phyloP scores from a whole-genome alignment of 345 rosid species.

The Tarenaya hassleriana region DNA sequence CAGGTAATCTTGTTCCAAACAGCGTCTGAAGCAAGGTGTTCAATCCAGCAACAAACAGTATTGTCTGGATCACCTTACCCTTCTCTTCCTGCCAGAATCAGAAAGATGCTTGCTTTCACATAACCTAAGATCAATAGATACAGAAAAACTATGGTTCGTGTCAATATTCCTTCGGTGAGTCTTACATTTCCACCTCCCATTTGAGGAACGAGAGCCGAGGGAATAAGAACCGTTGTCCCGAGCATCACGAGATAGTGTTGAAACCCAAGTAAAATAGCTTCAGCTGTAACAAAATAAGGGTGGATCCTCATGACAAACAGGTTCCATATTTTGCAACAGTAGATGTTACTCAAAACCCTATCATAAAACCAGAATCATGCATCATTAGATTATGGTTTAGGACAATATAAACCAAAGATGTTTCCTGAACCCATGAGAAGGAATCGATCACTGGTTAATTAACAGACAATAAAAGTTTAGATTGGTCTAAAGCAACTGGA shows the following conservation, averaged over 20 bases:
- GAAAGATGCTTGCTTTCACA: not conserved
- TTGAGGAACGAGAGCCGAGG: constrained; percentile 93
- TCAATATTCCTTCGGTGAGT: not conserved
- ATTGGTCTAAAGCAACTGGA: constrained; percentile 12
- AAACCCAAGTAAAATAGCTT: constrained; percentile 89
- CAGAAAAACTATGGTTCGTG: not conserved
- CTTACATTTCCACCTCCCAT: constrained; percentile 99
- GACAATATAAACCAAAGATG: constrained; percentile 9
- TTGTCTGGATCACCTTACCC: constrained; percentile 86
- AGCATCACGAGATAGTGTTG: constrained; percentile 97
- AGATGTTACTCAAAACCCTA: not conserved
- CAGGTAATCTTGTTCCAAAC: constrained; percentile 90
- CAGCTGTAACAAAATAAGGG: constrained; percentile 45
- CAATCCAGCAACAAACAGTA: constrained; percentile 93
- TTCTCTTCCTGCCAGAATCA: constrained; percentile 68
- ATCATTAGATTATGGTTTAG: not conserved
- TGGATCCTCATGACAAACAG: constrained; percentile 10
- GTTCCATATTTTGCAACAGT: not conserved
- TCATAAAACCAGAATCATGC: not conserved
- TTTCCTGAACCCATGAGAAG: not conserved
- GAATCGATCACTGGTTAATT: constrained; percentile 20
- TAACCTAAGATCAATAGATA: not conserved
- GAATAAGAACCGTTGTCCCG: constrained; percentile 90
- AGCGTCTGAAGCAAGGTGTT: constrained; percentile 78
- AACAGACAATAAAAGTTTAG: constrained; percentile 9